These are phyloP conservation scores for Cicer arietinum DNA, from an alignment of 306 rosid species.

Conservation along the genomic window DNA sequence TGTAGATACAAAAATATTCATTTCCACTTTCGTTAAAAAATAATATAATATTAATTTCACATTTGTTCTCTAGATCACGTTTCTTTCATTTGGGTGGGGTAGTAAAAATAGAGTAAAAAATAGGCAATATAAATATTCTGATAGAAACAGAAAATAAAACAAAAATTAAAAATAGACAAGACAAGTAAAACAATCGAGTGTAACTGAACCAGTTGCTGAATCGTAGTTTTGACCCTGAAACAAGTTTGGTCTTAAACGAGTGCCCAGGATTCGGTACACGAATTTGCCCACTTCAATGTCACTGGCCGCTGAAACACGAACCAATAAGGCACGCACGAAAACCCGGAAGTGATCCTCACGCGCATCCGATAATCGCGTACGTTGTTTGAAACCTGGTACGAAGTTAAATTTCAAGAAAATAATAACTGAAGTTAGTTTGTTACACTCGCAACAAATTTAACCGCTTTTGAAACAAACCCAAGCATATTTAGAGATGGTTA, in stretches of 20 bases:
- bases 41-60: neutral
- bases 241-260: constrained; percentile 36
- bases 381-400: constrained; percentile 46
- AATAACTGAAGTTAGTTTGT: constrained; percentile 38
- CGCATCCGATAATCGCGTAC: constrained; percentile 40
- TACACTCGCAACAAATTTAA: constrained; percentile 44
- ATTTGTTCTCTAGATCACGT: neutral
- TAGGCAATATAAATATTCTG: neutral
- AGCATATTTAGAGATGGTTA: neutral
- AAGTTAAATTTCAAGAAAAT: constrained; percentile 12
- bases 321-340: neutral
- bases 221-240: constrained; percentile 49
- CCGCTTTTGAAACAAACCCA: constrained; percentile 46
- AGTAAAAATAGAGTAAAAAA: constrained; percentile 5
- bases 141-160: neutral
- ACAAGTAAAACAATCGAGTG: constrained; percentile 28
- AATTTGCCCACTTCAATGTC: constrained; percentile 34
- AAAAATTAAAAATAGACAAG: too few relatives aligned
- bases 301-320: neutral
- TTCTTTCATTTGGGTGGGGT: constrained; percentile 6
- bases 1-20: too few relatives aligned
- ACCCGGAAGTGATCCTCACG: neutral
- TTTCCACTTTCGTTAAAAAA: neutral
- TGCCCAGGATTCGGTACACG: constrained; percentile 43
- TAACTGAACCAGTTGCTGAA: constrained; percentile 41